Evolutionary conservation across 1,284 basidiomycete genomes (phyloP), one percentile per base, ranked within the genome.

Genomic region (Porphyrellus sp.): DNA sequence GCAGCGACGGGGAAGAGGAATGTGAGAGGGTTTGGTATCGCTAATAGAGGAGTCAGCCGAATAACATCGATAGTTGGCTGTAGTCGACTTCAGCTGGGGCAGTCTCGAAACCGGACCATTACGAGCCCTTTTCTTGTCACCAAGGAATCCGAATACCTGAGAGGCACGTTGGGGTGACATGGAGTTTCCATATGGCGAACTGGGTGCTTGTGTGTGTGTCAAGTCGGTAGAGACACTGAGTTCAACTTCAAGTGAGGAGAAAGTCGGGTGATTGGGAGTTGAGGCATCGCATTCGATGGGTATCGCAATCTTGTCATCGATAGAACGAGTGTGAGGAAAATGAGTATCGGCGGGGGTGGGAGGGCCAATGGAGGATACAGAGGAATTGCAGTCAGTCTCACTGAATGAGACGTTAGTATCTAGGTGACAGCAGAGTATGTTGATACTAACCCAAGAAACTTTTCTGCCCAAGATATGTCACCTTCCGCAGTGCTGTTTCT

Each of bases 401-500:
- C 80, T 82, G 57, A 48, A 49, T 7, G 12, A 20, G 28, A 39
- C 6, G 38, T 64, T 30, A 57, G 30, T 23, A 20, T 33, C 28
- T 49, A 23, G 38, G 18, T 16, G 21, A 41, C 34, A 13, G 47
- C 27, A 30, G 31, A 38, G 46, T 5, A 16, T 18, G 35, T 33
- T 27, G 16, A n/a, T 2, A 62, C 81, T 54, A 61, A 89, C 87
- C 76, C 78, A 52, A 90, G 72, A 65, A 80, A 83, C 31, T 77
- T 77, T 69, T 90, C 87, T 12, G 87, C 87, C 87, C 87, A 90
- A 3, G 85, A 88, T 48, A 90, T 86, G 60, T 89, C 87, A 11
- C 85, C 82, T 62, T 87, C 85, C 4, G 64, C 68, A 50, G 70
- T 74, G 20, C 66, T 64, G 34, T 52, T 58, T 39, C 57, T 55